These are phyloP conservation scores for Saturnispora mendoncae DNA, from an alignment of 805 yeast species.

Conservation along the genomic window DNA sequence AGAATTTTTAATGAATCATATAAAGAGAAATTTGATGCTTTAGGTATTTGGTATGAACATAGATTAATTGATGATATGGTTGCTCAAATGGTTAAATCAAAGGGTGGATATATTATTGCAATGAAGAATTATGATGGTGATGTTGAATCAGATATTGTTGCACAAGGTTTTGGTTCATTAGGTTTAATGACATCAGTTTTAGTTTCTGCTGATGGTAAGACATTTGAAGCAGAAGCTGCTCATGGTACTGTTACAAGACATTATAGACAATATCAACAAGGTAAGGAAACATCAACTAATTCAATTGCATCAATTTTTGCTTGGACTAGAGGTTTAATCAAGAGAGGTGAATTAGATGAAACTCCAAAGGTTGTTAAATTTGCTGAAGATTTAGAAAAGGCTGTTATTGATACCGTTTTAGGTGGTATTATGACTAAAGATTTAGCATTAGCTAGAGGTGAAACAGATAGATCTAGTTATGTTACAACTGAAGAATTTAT, in stretches of 20 bases:
- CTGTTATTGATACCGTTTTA: slow-evolving; percentile 76
- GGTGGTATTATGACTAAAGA: slow-evolving; percentile 96
- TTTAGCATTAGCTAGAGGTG: slow-evolving; percentile 82
- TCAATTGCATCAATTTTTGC: slow-evolving; percentile 96
- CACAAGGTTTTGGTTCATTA: slow-evolving; percentile 95
- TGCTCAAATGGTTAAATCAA: slow-evolving; percentile 94
- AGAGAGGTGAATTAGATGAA: slow-evolving; percentile 82
- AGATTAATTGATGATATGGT: slow-evolving; percentile 97
- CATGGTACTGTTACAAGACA: slow-evolving; percentile 98
- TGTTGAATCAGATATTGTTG: slow-evolving; percentile 92
- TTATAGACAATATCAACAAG: slow-evolving; percentile 91
- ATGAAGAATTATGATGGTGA: slow-evolving; percentile 98
- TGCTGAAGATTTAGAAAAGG: slow-evolving; percentile 70
- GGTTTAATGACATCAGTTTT: slow-evolving; percentile 97
- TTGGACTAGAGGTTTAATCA: slow-evolving; percentile 89
- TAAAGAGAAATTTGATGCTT: slow-evolving; percentile 59
- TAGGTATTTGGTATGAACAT: slow-evolving; percentile 94
- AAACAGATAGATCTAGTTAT: slow-evolving; percentile 69
- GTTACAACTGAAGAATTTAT: slow-evolving; percentile 91
- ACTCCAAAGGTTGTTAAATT: slow-evolving; percentile 81
- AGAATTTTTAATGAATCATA: slow-evolving; percentile 62
- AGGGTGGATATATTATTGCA: slow-evolving; percentile 92
- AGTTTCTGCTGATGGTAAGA: slow-evolving; percentile 92
- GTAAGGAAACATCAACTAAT: slow-evolving; percentile 94
- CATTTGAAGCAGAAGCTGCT: slow-evolving; percentile 97